Conservation (phyloP, 768 basidiomycete species). For the Tylopilus subfusipes region DNA sequence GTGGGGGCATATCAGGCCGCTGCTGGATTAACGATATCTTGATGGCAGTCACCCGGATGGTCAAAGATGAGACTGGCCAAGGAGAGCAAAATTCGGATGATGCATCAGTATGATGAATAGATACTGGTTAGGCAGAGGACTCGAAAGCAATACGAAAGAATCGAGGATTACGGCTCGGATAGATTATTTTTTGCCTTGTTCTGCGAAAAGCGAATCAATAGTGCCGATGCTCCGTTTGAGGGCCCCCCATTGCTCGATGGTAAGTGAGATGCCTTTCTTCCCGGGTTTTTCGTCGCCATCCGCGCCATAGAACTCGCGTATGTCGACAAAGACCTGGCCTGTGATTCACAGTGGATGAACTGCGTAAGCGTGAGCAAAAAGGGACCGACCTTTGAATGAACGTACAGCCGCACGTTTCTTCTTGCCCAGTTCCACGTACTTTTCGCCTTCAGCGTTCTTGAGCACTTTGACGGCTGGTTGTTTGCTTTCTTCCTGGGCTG, state of each 20-base stretch:
- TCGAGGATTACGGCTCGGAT: background rate
- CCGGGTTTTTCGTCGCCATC: slow-evolving; percentile 69
- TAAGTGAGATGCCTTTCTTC: slow-evolving; percentile 75
- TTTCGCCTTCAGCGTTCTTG: slow-evolving; percentile 33
- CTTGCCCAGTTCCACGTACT: slow-evolving; percentile 66
- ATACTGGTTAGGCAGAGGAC: background rate
- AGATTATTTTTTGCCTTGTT: slow-evolving; percentile 20
- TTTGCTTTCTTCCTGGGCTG: slow-evolving; percentile 1
- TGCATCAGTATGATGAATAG: slow-evolving; percentile 3
- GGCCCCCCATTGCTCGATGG: slow-evolving; percentile 62
- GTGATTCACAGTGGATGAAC: slow-evolving; percentile 27
- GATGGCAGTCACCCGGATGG: background rate
- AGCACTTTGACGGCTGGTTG: slow-evolving; percentile 5
- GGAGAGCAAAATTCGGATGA: background rate
- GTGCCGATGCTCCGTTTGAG: slow-evolving; percentile 42
- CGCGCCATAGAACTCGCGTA: slow-evolving; percentile 67
- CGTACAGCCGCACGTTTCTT: slow-evolving; percentile 63
- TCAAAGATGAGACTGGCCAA: background rate
- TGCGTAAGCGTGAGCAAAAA: background rate
- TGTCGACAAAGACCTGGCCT: slow-evolving; percentile 60
- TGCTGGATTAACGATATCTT: slow-evolving; percentile 51
- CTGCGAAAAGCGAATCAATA: slow-evolving; percentile 53
- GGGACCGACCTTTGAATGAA: slow-evolving; percentile 41
- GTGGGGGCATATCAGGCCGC: slow-evolving; percentile 68
- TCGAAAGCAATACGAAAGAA: background rate